Percentiles rank a stretch among this genome's conserved stretches.
Evolutionary conservation across 23 red algal species (phyloP).

Genomic region (Gracilaria gracilis): DNA sequence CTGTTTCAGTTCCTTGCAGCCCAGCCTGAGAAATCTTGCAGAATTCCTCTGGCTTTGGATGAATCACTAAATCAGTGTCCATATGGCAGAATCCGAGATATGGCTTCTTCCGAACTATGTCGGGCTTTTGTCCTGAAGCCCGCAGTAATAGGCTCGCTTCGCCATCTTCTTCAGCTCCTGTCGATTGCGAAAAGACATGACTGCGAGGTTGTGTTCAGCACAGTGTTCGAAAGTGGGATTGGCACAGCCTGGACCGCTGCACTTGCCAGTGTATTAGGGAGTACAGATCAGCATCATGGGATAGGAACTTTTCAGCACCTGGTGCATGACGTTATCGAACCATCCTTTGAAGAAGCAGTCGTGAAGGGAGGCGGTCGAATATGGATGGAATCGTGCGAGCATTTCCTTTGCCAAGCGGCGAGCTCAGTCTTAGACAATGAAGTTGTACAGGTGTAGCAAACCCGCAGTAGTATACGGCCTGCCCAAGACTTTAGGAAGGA

Average conservation of each 20-base stretch:
- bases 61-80: constrained; percentile 28
- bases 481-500: too few relatives aligned
- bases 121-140: constrained; percentile 55
- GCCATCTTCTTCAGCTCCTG: background rate
- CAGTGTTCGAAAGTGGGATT: constrained; percentile 63
- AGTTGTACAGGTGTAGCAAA: background rate
- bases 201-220: constrained; percentile 43
- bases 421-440: background rate
- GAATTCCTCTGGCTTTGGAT: constrained; percentile 52
- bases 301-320: constrained; percentile 51
- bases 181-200: background rate
- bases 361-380: background rate
- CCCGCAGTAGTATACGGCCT: too few relatives aligned
- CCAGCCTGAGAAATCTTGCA: background rate
- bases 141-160: constrained; percentile 43
- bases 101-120: background rate
- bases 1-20: constrained; percentile 1
- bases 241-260: constrained; percentile 51
- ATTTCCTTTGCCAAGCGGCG: constrained; percentile 7
- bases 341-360: constrained; percentile 6
- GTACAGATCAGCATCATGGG: constrained; percentile 25
- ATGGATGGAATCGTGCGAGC: background rate
- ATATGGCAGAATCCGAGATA: background rate
- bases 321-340: constrained; percentile 11
- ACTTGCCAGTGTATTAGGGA: constrained; percentile 30